Percentiles rank a stretch among this genome's conserved stretches.
phyloP scores from a whole-genome alignment of 2,329 filamentous ascomycete species.

The Boeremia exigua region DNA sequence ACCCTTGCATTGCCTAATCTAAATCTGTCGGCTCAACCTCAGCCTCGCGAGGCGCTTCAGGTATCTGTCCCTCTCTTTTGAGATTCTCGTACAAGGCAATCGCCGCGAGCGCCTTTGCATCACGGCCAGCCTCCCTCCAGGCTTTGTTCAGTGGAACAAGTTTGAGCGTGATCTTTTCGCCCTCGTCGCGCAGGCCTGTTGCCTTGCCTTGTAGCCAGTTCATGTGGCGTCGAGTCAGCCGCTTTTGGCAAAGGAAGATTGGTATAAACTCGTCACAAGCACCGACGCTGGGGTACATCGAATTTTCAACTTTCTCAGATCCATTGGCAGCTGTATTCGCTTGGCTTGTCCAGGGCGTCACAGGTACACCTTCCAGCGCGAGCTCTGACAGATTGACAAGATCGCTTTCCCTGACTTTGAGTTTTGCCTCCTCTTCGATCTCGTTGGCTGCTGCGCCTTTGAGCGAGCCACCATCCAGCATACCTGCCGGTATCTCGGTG shows the following conservation, averaged over 20 bases:
- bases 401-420: slow-evolving; percentile 58
- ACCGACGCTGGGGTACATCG: slow-evolving; percentile 61
- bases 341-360: background rate
- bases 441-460: slow-evolving; percentile 63
- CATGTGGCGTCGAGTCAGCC: slow-evolving; percentile 56
- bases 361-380: slow-evolving; percentile 41
- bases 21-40: slow-evolving; percentile 19
- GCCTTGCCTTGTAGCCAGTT: slow-evolving; percentile 59
- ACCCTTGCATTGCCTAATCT: background rate
- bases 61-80: slow-evolving; percentile 54
- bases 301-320: slow-evolving; percentile 33
- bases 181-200: slow-evolving; percentile 61
- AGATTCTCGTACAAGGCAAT: slow-evolving; percentile 63
- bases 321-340: background rate
- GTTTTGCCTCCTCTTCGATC: slow-evolving; percentile 63
- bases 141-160: slow-evolving; percentile 58
- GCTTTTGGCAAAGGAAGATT: slow-evolving; percentile 62
- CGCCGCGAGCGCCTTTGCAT: slow-evolving; percentile 63
- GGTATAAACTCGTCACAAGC: slow-evolving; percentile 66
- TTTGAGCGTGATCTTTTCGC: slow-evolving; percentile 66
- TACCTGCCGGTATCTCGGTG: slow-evolving; percentile 64
- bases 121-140: slow-evolving; percentile 62
- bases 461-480: slow-evolving; percentile 65
- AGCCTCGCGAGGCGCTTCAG: slow-evolving; percentile 23
- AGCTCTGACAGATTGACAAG: slow-evolving; percentile 62